A percentile compares a stretch with the other conserved stretches of the same genome.
phyloP scores from a whole-genome alignment of 345 rosid genomes.

The Streptanthus diversifolius region DNA sequence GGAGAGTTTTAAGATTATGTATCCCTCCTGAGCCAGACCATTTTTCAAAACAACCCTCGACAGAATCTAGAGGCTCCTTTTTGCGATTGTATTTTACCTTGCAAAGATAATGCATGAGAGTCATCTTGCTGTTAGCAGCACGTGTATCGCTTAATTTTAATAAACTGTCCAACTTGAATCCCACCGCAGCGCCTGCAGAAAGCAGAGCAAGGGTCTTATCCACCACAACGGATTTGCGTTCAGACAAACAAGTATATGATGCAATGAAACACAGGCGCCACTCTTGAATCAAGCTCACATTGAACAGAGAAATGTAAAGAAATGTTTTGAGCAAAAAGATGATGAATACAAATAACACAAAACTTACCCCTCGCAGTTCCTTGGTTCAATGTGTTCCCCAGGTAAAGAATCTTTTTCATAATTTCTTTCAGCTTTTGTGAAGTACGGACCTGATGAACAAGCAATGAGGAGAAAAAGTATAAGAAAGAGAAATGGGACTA shows the following conservation, averaged over 20 bases:
- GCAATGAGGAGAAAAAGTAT: conserved; percentile 8
- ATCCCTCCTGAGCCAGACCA: neutral
- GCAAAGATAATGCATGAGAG: conserved; percentile 98
- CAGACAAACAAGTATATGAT: conserved; percentile 7
- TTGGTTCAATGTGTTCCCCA: conserved; percentile 91
- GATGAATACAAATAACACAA: neutral
- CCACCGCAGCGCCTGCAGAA: conserved; percentile 88
- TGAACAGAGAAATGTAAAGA: neutral
- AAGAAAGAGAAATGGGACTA: conserved; percentile 3
- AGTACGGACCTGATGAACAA: conserved; percentile 64
- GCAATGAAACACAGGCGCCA: neutral
- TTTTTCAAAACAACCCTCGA: neutral
- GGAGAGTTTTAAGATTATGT: conserved; percentile 3
- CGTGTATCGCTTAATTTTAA: conserved; percentile 90
- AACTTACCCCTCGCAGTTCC: conserved; percentile 97
- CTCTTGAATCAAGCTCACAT: neutral
- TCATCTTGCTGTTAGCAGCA: conserved; percentile 88
- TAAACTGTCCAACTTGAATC: conserved; percentile 98
- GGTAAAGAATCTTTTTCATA: conserved; percentile 84
- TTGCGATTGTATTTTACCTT: conserved; percentile 46
- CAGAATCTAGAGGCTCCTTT: neutral
- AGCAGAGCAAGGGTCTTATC: conserved; percentile 4
- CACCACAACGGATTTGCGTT: conserved; percentile 9
- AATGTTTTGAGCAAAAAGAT: neutral
- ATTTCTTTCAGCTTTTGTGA: conserved; percentile 85